Evolutionary conservation across 768 basidiomycete genomes (phyloP), one percentile per base, ranked within the genome.

Genomic region (Pilatotrama ljubarskyi): DNA sequence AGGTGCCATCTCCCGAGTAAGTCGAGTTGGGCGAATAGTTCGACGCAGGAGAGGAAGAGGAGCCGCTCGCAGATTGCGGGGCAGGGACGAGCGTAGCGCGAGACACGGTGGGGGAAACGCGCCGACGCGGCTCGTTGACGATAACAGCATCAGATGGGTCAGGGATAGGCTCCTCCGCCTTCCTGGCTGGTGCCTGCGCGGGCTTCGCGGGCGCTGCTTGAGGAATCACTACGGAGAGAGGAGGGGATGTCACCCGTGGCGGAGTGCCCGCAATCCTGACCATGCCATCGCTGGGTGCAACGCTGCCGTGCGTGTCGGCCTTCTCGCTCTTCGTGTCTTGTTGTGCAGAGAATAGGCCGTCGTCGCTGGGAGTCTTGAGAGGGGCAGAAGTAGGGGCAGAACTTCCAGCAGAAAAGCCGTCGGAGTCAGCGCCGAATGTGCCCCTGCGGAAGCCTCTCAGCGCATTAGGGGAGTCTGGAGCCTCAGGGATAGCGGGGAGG

Each of bases 211-310:
- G 10, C 24, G 15, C 41, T 17, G 53, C 13, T 18, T 35, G 51
- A 3, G 62, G 63, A 20, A 64, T 64, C 9, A 64, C 55, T 10
- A 64, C 59, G 2, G 69, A 64, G 17, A 62, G 63, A 50, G 55
- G 67, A 40, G 58, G 63, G 43, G 46, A 65, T 18, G 40, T 53
- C n/a, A 47, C 51, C 47, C 46, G 67, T 32, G 51, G 63, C 40
- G 44, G 64, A 11, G 56, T 49, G 20, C 47, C 48, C 4, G 46
- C 40, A 13, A 44, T 43, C 50, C 41, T 56, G 22, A 47, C 24
- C 26, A 43, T 48, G n/a, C 38, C 40, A 36, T 54, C 56, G 36
- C 57, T 38, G 1, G 56, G 55, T 15, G 60, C 24, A 13, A 57
- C 55, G 37, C 50, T 48, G 1, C 7, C 35, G 26, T 56, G 35